phyloP scores from a whole-genome alignment of 2,329 filamentous ascomycete species.

The Hymenoscyphus repandus region DNA sequence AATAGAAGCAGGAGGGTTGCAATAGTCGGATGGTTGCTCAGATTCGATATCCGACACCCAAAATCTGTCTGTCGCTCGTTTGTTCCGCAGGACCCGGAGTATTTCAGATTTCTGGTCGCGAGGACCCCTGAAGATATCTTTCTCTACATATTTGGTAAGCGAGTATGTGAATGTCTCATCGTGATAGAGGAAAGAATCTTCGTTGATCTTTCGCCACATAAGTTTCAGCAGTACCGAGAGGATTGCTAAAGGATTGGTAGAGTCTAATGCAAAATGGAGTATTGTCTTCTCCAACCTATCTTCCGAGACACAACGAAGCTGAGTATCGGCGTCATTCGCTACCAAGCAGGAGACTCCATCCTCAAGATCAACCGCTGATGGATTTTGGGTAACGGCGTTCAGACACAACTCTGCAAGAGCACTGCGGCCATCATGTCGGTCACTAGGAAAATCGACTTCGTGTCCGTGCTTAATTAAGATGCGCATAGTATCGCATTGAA shows the following conservation, averaged over 20 bases:
- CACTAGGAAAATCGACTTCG: conserved; percentile 60
- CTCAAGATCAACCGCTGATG: conserved; percentile 23
- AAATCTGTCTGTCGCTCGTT: conserved; percentile 13
- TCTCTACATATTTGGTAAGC: conserved; percentile 54
- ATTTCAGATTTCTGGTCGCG: conserved; percentile 13
- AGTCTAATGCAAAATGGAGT: conserved; percentile 57
- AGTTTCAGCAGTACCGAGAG: conserved; percentile 54
- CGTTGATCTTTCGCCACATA: conserved; percentile 61
- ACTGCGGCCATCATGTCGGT: conserved; percentile 56
- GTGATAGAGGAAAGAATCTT: conserved; percentile 49
- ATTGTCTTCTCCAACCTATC: conserved; percentile 53
- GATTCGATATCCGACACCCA: conserved; percentile 15
- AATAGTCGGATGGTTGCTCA: conserved; percentile 12
- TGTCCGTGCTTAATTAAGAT: conserved; percentile 55
- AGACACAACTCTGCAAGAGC: conserved; percentile 60
- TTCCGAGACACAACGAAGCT: conserved; percentile 32
- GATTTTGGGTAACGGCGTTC: conserved; percentile 36
- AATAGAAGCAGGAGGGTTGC: conserved; percentile 12
- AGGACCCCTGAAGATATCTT: conserved; percentile 14
- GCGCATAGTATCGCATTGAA: conserved; percentile 51
- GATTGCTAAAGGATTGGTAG: conserved; percentile 47
- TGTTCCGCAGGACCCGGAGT: conserved; percentile 9
- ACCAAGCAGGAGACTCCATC: conserved; percentile 53
- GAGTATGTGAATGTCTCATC: conserved; percentile 54
- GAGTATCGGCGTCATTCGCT: conserved; percentile 48